Evolutionary conservation across 2,329 filamentous ascomycete species (phyloP).

Genomic region (Fusarium nanum): DNA sequence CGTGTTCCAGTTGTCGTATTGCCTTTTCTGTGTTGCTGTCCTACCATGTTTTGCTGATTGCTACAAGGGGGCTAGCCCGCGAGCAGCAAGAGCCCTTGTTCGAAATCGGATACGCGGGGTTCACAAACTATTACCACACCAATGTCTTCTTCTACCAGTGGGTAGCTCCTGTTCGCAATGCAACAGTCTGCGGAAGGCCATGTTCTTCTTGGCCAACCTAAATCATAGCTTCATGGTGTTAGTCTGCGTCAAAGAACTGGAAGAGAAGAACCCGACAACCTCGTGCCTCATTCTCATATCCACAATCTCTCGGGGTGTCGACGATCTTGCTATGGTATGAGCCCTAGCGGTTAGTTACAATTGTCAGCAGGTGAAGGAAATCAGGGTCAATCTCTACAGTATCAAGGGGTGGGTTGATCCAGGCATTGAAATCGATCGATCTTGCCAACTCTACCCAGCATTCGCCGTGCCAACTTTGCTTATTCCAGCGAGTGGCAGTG

Average conservation of each 20-base stretch:
- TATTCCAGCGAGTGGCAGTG: neutral
- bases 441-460: neutral
- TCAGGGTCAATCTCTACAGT: neutral
- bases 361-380: neutral
- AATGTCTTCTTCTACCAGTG: neutral
- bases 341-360: neutral
- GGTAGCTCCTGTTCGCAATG: neutral
- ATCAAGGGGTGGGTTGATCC: neutral
- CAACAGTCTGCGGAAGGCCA: neutral
- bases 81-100: neutral
- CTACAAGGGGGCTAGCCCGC: neutral
- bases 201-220: neutral
- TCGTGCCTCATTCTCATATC: neutral
- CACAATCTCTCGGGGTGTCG: neutral
- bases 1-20: neutral
- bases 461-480: conserved; percentile 4
- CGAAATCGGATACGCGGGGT: neutral
- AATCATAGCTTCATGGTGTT: neutral
- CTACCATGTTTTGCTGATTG: neutral
- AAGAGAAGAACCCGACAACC: neutral
- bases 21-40: neutral
- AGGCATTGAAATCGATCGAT: conserved; percentile 1
- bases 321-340: neutral
- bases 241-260: neutral
- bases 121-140: neutral